Base-by-base conservation (phyloP, 257 asterid genomes). In the Linaria vulgaris region DNA sequence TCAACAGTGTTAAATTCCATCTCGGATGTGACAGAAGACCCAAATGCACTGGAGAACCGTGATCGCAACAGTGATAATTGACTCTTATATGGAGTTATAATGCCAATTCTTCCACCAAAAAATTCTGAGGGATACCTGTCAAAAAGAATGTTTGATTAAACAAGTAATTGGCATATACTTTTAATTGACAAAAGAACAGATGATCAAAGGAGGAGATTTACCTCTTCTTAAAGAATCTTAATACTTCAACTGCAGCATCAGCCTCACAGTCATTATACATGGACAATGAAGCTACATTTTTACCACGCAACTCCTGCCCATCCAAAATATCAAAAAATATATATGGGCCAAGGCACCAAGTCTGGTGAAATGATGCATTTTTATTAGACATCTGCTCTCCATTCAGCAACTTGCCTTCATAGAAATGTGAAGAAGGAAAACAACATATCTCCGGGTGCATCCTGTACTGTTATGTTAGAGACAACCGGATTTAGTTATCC, bases 361-460 rank as follows among this genome's bases (percentile, higher is more conserved):
- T 87, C 67, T 78, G 87, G 58, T 94, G 99, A 83, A 89, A 94
- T 64, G 87, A 71, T 24, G 91, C 94, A 70, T 71, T 71, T 84
- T 85, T 85, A 74, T 77, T 62, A 50, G 87, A 75, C 80, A 81
- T 77, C 63, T 69, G 78, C 19, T 75, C 83, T 48, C 99, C 99
- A 73, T 94, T 83, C 74, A 78, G 82, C 82, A 94, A 84, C 83
- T 87, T 94, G 77, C 96, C 94, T 63, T 90, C 96, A 59, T 94
- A 94, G 78, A 94, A 94, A 80, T 87, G 97, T 57, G 65, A 79
- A 63, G 99, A 85, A 58, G 99, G 99, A 76, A 94, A 94, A 44
- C 76, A 85, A 57, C 95, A 83, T 69, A 94, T 94, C 78, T 89
- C 99, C 6, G 96, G 97, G 71, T 94, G 99, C 99, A 94, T 94